Conservation (phyloP, 192 early-diverging fungal genomes). For the Entomortierella beljakovae region DNA sequence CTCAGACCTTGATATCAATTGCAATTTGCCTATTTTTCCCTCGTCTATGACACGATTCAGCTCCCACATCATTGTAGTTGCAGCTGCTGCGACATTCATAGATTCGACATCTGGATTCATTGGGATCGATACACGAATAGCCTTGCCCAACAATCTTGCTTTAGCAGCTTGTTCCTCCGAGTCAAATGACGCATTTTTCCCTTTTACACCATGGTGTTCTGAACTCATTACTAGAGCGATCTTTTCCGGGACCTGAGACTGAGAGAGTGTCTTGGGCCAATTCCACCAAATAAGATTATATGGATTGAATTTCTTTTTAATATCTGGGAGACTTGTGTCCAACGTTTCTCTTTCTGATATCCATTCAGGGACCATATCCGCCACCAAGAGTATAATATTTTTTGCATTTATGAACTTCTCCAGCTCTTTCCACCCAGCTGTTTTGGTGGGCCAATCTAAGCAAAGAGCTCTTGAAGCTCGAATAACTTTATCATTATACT, state of each 20-base stretch:
- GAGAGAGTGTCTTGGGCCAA: constrained; percentile 25
- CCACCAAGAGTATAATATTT: constrained; percentile 53
- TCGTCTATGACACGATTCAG: constrained; percentile 35
- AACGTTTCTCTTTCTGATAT: neutral
- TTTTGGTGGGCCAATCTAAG: constrained; percentile 50
- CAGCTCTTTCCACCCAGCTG: constrained; percentile 22
- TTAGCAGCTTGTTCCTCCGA: constrained; percentile 26
- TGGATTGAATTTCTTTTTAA: neutral
- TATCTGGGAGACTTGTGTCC: neutral
- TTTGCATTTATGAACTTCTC: constrained; percentile 14
- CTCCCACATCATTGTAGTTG: constrained; percentile 60
- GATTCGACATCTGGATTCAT: constrained; percentile 59
- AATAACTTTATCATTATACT: constrained; percentile 61
- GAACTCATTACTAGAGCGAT: constrained; percentile 59
- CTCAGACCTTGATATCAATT: neutral
- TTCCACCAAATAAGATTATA: constrained; percentile 45
- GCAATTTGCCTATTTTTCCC: neutral
- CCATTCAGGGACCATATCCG: constrained; percentile 58
- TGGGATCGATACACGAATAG: constrained; percentile 58
- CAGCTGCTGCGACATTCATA: constrained; percentile 58
- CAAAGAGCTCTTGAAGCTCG: constrained; percentile 57
- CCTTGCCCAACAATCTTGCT: constrained; percentile 17
- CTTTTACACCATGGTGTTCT: constrained; percentile 56
- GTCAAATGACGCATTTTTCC: neutral
- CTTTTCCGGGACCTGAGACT: constrained; percentile 30